These are phyloP conservation scores for Arachnopeziza araneosa DNA, from an alignment of 2,329 filamentous ascomycete genomes.

Conservation along the genomic window DNA sequence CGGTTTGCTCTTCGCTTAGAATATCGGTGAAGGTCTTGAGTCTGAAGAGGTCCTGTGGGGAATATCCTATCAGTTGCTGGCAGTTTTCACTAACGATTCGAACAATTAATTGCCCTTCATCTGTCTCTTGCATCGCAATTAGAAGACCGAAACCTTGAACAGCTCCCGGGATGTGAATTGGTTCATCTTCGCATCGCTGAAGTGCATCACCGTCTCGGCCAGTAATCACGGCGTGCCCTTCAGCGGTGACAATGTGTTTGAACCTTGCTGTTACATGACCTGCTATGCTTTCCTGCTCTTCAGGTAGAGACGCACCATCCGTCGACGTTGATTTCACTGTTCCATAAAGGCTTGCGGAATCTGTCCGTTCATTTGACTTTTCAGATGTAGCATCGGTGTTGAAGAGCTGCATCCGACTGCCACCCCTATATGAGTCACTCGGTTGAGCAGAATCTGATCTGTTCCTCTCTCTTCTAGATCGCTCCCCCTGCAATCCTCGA, in stretches of 20 bases:
- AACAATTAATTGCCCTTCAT: slow-evolving; percentile 61
- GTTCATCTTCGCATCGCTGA: slow-evolving; percentile 84
- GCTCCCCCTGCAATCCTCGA: neutral
- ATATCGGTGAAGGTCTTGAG: slow-evolving; percentile 77
- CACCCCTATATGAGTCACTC: slow-evolving; percentile 11
- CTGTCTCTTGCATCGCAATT: slow-evolving; percentile 66
- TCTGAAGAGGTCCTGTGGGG: slow-evolving; percentile 68
- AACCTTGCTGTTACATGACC: slow-evolving; percentile 65
- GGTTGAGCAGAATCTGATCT: slow-evolving; percentile 8
- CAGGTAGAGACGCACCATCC: slow-evolving; percentile 1
- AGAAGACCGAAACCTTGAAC: slow-evolving; percentile 76
- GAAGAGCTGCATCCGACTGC: slow-evolving; percentile 21
- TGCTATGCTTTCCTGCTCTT: slow-evolving; percentile 9
- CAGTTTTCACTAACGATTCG: slow-evolving; percentile 80
- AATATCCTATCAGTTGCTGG: slow-evolving; percentile 66
- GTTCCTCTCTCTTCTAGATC: slow-evolving; percentile 8
- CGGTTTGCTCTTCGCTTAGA: slow-evolving; percentile 74
- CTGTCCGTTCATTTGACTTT: slow-evolving; percentile 10
- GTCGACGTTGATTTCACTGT: neutral
- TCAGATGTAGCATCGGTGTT: slow-evolving; percentile 23
- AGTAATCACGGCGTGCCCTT: slow-evolving; percentile 77
- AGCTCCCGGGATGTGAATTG: slow-evolving; percentile 80
- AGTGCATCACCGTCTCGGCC: slow-evolving; percentile 66
- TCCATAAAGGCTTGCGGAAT: slow-evolving; percentile 4
- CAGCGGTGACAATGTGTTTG: slow-evolving; percentile 69